phyloP scores from a whole-genome alignment of 495 filamentous ascomycete species.

The Geopyxis carbonaria region DNA sequence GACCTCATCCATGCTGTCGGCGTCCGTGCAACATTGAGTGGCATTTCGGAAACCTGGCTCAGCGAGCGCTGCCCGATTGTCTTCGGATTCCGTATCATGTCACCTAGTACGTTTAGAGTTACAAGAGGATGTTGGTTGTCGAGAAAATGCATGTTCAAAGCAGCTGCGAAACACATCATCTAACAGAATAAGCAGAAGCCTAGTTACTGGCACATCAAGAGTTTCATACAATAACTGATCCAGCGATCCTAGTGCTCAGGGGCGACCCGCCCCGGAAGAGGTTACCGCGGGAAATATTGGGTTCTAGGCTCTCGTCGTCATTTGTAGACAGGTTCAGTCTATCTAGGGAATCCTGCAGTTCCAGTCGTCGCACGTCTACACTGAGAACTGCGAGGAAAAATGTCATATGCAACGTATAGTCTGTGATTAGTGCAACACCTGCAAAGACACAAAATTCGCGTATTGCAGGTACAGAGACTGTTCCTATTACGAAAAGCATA shows the following conservation, averaged over 20 bases:
- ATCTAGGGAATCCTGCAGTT: slow-evolving; percentile 40
- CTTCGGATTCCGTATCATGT: slow-evolving; percentile 24
- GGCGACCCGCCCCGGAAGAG: slow-evolving; percentile 16
- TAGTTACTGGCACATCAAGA: background rate
- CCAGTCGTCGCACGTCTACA: slow-evolving; percentile 52
- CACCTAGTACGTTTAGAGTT: slow-evolving; percentile 26
- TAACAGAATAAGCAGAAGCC: slow-evolving; percentile 6
- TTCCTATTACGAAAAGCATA: slow-evolving; percentile 39
- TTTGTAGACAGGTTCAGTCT: slow-evolving; percentile 19
- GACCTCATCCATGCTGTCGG: slow-evolving; percentile 52
- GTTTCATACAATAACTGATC: slow-evolving; percentile 22
- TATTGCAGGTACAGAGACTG: slow-evolving; percentile 42
- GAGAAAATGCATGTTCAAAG: slow-evolving; percentile 41
- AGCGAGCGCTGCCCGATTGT: background rate
- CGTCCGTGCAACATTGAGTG: slow-evolving; percentile 48
- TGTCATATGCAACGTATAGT: slow-evolving; percentile 52
- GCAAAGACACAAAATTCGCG: slow-evolving; percentile 53
- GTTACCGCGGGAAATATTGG: slow-evolving; percentile 3
- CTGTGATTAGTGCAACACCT: slow-evolving; percentile 48
- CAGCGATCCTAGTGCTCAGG: slow-evolving; percentile 25
- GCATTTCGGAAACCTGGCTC: slow-evolving; percentile 7
- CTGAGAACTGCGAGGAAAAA: slow-evolving; percentile 59
- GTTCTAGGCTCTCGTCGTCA: slow-evolving; percentile 1
- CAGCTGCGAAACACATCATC: slow-evolving; percentile 24
- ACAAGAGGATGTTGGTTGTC: slow-evolving; percentile 35